Conservation (phyloP, 2,329 filamentous ascomycete genomes). For the Ophiostoma sp. region DNA sequence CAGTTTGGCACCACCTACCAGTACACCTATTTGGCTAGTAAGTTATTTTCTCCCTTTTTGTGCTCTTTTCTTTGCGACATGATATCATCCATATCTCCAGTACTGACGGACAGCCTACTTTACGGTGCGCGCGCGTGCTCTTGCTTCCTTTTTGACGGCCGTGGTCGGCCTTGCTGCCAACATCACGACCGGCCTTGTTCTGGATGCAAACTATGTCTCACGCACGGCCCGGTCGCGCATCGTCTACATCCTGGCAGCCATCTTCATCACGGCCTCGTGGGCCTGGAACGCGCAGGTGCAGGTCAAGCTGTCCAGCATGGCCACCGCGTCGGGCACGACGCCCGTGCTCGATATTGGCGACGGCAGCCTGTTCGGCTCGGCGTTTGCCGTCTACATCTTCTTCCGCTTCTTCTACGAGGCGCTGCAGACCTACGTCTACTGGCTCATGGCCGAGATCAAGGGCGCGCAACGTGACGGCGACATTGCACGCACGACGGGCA, state of each 20-base stretch:
- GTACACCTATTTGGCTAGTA: too few species aligned
- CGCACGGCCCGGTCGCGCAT: not conserved
- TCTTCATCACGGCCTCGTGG: slow-evolving; percentile 1
- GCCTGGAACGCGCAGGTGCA: slow-evolving; percentile 1
- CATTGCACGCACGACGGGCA: not conserved
- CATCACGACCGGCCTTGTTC: not conserved
- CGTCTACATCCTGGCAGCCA: not conserved
- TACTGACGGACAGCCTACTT: slow-evolving; percentile 1
- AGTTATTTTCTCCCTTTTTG: too few species aligned
- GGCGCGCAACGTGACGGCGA: not conserved
- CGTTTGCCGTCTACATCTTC: slow-evolving; percentile 3
- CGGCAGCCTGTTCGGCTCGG: not conserved
- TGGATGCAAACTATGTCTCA: not conserved
- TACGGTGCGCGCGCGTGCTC: not conserved
- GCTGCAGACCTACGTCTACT: slow-evolving; percentile 7
- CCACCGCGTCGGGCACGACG: not conserved
- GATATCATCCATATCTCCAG: not conserved
- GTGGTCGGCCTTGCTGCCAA: not conserved
- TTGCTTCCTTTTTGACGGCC: not conserved
- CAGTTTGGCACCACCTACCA: slow-evolving; percentile 9
- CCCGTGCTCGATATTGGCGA: not conserved
- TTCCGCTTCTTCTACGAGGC: slow-evolving; percentile 7
- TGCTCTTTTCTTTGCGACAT: too few species aligned
- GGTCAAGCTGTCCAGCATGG: not conserved
- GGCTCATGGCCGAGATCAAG: slow-evolving; percentile 10